These are phyloP conservation scores for Tetrapisispora nanseiensis DNA, from an alignment of 805 yeast species.

Conservation along the genomic window DNA sequence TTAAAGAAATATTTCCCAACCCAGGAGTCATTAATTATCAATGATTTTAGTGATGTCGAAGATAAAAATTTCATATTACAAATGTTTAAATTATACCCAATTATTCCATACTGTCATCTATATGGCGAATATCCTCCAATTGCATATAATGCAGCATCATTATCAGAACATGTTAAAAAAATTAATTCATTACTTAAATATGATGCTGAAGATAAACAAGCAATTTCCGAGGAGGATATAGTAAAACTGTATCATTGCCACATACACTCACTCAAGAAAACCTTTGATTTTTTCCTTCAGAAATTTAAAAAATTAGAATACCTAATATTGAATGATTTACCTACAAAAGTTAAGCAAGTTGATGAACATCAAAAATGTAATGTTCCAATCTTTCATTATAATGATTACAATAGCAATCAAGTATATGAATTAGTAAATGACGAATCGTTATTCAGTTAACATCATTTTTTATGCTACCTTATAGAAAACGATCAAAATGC, in stretches of 20 bases:
- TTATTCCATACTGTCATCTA: constrained; percentile 31
- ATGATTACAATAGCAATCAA: constrained; percentile 22
- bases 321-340: constrained; percentile 28
- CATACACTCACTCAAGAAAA: constrained; percentile 28
- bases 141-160: constrained; percentile 26
- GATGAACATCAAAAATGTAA: constrained; percentile 23
- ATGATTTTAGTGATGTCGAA: constrained; percentile 16
- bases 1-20: constrained; percentile 24
- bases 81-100: constrained; percentile 24
- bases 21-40: constrained; percentile 16
- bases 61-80: constrained; percentile 24
- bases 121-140: constrained; percentile 31
- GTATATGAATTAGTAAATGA: constrained; percentile 23
- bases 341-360: constrained; percentile 22
- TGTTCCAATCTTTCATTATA: constrained; percentile 20
- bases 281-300: constrained; percentile 25
- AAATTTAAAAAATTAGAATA: constrained; percentile 25
- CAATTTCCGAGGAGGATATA: constrained; percentile 21
- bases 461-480: no score
- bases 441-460: constrained; percentile 21
- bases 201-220: constrained; percentile 6
- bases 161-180: constrained; percentile 18
- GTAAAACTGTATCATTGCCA: constrained; percentile 26
- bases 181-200: constrained; percentile 19
- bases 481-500: no score